These are phyloP conservation scores for Talaromyces sp. DNA, from an alignment of 2,329 filamentous ascomycete genomes.

Conservation along the genomic window DNA sequence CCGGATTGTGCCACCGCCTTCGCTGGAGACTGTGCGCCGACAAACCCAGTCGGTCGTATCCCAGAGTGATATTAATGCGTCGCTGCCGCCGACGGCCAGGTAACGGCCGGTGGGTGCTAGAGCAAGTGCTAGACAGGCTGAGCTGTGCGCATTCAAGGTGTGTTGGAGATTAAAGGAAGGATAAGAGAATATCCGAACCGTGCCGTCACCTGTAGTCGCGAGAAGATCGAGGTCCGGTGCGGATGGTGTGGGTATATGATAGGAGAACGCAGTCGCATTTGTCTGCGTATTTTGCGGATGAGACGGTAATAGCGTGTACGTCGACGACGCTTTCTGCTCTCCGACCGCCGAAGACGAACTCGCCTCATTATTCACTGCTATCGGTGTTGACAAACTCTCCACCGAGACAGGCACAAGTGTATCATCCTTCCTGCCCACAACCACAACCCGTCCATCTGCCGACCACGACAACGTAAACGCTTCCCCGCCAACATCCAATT, in stretches of 20 bases:
- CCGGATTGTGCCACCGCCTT: slow-evolving; percentile 44
- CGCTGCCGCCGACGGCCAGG: slow-evolving; percentile 47
- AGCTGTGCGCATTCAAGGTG: slow-evolving; percentile 48
- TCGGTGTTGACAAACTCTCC: slow-evolving; percentile 36
- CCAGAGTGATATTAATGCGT: slow-evolving; percentile 50
- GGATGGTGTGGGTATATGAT: slow-evolving; percentile 36
- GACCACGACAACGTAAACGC: slow-evolving; percentile 49
- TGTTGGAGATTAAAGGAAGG: slow-evolving; percentile 44
- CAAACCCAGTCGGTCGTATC: slow-evolving; percentile 52
- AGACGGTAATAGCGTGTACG: slow-evolving; percentile 39
- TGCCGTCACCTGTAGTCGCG: slow-evolving; percentile 49
- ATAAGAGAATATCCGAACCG: slow-evolving; percentile 47
- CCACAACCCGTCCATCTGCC: slow-evolving; percentile 44
- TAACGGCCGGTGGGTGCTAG: slow-evolving; percentile 48
- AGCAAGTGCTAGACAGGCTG: slow-evolving; percentile 45
- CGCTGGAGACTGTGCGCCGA: slow-evolving; percentile 45
- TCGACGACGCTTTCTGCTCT: slow-evolving; percentile 18
- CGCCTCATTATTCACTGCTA: slow-evolving; percentile 22
- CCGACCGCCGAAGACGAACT: slow-evolving; percentile 1
- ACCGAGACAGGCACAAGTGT: slow-evolving; percentile 46
- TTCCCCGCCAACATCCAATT: slow-evolving; percentile 48
- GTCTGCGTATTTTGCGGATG: slow-evolving; percentile 47
- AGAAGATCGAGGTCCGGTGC: slow-evolving; percentile 42
- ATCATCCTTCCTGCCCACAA: slow-evolving; percentile 50
- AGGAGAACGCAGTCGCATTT: slow-evolving; percentile 48